These are phyloP conservation scores for Didymosphaeria variabile DNA, from an alignment of 2,329 filamentous ascomycete genomes.

Conservation along the genomic window DNA sequence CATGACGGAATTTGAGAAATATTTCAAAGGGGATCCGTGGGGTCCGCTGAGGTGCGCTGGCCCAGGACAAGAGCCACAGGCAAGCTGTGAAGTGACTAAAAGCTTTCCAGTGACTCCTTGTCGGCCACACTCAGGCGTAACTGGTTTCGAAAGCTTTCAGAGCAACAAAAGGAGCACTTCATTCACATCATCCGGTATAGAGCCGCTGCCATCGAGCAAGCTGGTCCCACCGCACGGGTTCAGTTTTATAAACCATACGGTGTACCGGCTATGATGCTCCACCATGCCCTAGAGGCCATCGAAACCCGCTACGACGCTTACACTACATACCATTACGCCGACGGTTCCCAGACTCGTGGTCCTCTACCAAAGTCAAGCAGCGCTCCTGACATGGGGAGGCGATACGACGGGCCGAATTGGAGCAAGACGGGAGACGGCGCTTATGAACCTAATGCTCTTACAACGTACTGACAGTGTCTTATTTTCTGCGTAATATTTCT, in stretches of 20 bases:
- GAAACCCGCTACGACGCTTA: constrained; percentile 12
- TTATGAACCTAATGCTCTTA: neutral
- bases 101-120: neutral
- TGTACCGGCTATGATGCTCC: constrained; percentile 16
- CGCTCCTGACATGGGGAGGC: constrained; percentile 14
- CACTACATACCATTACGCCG: neutral
- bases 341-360: neutral
- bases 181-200: constrained; percentile 15
- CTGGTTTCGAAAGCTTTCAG: constrained; percentile 6
- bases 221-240: constrained; percentile 2
- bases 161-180: constrained; percentile 12
- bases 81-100: neutral
- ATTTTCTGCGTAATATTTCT: neutral
- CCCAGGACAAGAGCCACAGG: neutral
- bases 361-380: constrained; percentile 8
- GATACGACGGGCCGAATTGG: neutral
- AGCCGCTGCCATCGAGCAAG: neutral
- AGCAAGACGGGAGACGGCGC: neutral
- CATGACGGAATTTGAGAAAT: neutral
- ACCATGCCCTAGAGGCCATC: constrained; percentile 21
- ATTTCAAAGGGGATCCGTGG: constrained; percentile 5
- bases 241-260: neutral
- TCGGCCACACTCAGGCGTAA: constrained; percentile 4
- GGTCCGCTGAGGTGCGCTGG: neutral
- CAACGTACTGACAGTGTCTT: constrained; percentile 18